These are phyloP conservation scores for Didymella sp. DNA, from an alignment of 2,329 filamentous ascomycete species.

Conservation along the genomic window DNA sequence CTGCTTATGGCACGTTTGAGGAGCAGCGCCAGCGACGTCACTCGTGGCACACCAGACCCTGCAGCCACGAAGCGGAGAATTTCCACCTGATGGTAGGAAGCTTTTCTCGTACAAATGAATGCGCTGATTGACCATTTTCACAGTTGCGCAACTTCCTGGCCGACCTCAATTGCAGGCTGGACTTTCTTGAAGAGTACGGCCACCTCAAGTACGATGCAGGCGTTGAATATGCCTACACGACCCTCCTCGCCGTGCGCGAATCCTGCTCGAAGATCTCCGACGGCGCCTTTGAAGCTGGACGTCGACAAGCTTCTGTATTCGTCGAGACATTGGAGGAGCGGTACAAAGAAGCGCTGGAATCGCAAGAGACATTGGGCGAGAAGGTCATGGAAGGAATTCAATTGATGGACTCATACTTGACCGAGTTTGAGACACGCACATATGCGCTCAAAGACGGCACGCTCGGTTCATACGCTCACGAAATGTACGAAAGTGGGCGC, in stretches of 20 bases:
- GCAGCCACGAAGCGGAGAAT: constrained; percentile 56
- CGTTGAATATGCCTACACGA: constrained; percentile 83
- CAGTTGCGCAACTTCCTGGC: constrained; percentile 81
- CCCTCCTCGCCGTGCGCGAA: constrained; percentile 83
- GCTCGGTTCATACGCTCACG: constrained; percentile 73
- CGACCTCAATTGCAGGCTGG: constrained; percentile 84
- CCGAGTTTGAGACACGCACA: constrained; percentile 83
- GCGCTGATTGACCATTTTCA: constrained; percentile 26
- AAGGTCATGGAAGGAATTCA: constrained; percentile 89
- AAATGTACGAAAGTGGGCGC: constrained; percentile 78
- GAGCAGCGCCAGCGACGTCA: constrained; percentile 53
- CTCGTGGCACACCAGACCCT: constrained; percentile 56
- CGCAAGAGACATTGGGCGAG: constrained; percentile 86
- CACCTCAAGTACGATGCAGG: constrained; percentile 83
- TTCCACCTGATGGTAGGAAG: constrained; percentile 52
- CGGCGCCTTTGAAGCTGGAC: constrained; percentile 85
- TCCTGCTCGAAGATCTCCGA: constrained; percentile 90
- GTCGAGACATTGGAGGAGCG: constrained; percentile 89
- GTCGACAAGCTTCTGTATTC: constrained; percentile 82
- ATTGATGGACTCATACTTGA: constrained; percentile 82
- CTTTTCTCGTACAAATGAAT: neutral
- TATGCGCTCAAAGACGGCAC: constrained; percentile 81
- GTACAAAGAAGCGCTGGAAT: constrained; percentile 84
- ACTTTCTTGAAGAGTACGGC: constrained; percentile 86
- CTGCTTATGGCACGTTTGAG: constrained; percentile 47